Conservation (phyloP, 345 rosid genomes). For the Populus simonii region DNA sequence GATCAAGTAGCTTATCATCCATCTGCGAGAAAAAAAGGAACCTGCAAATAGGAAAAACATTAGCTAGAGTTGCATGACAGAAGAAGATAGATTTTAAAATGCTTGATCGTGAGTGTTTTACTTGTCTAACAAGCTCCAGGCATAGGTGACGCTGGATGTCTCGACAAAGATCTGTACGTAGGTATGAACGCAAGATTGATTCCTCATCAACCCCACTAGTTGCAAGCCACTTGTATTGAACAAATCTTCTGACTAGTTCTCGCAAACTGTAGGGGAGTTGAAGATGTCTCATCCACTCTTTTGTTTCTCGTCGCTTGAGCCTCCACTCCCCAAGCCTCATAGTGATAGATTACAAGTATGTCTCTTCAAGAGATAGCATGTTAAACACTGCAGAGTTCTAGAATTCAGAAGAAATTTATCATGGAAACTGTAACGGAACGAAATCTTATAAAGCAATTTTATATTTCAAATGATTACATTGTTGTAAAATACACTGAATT, state of each 20-base stretch:
- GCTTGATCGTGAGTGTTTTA: conserved; percentile 15
- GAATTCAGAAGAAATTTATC: not conserved
- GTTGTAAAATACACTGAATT: too few relatives aligned
- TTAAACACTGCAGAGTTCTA: too few relatives aligned
- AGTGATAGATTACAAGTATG: conserved; percentile 56
- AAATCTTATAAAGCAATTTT: too few relatives aligned
- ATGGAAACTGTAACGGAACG: not conserved
- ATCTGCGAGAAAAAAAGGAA: conserved; percentile 87
- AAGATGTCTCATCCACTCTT: conserved; percentile 60
- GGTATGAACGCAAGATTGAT: conserved; percentile 39
- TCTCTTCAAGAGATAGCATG: conserved; percentile 22
- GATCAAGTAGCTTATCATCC: conserved; percentile 94
- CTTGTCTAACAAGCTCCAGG: conserved; percentile 53
- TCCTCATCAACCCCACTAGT: conserved; percentile 55
- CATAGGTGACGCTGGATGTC: conserved; percentile 51
- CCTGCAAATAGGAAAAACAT: conserved; percentile 41
- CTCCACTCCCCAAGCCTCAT: conserved; percentile 58
- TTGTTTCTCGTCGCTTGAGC: conserved; percentile 50
- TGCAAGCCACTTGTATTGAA: conserved; percentile 59
- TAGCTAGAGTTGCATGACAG: not conserved
- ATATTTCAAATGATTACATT: too few relatives aligned
- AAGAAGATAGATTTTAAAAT: not conserved
- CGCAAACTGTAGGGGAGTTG: conserved; percentile 43
- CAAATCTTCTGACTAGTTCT: conserved; percentile 42
- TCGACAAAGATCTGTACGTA: conserved; percentile 34